These are phyloP conservation scores for Apiospora koreana DNA, from an alignment of 2,329 filamentous ascomycete species.

Conservation along the genomic window DNA sequence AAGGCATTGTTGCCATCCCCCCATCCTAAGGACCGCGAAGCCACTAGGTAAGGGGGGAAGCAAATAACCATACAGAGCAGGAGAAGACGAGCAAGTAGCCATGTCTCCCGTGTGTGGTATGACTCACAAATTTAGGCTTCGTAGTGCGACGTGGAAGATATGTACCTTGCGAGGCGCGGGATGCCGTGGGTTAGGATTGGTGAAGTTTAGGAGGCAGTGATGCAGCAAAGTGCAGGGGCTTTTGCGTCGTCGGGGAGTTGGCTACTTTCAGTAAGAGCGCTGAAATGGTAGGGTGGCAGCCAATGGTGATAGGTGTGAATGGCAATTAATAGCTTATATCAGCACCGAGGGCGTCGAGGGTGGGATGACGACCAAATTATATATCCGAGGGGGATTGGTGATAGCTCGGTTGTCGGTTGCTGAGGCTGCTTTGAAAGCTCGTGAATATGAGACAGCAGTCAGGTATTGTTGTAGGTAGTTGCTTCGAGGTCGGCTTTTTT, in stretches of 20 bases:
- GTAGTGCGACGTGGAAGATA: slow-evolving; percentile 27
- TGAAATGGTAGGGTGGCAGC: slow-evolving; percentile 11
- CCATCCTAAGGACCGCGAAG: not conserved
- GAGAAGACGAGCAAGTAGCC: not conserved
- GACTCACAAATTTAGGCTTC: slow-evolving; percentile 34
- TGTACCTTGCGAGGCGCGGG: slow-evolving; percentile 16
- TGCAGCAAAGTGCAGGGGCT: slow-evolving; percentile 26
- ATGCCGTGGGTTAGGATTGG: slow-evolving; percentile 29
- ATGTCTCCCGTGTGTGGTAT: slow-evolving; percentile 27
- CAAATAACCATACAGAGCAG: slow-evolving; percentile 14
- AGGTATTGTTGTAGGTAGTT: slow-evolving; percentile 9
- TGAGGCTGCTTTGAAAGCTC: slow-evolving; percentile 11
- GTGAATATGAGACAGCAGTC: slow-evolving; percentile 15
- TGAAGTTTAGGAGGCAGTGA: slow-evolving; percentile 26
- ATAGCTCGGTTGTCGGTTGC: slow-evolving; percentile 6
- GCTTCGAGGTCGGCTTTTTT: slow-evolving; percentile 11
- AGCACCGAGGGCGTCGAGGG: slow-evolving; percentile 33
- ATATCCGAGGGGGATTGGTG: slow-evolving; percentile 23
- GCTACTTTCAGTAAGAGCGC: slow-evolving; percentile 20
- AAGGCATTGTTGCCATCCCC: not conserved
- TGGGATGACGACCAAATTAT: slow-evolving; percentile 28
- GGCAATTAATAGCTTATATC: slow-evolving; percentile 35
- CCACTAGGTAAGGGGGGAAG: slow-evolving; percentile 10
- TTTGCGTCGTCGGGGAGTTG: slow-evolving; percentile 28
- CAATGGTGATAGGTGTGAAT: slow-evolving; percentile 21